Percentiles rank a stretch among this genome's conserved stretches.
Conservation (phyloP, 1,139 yeast species). For the Trichomonascaceae sp. region DNA sequence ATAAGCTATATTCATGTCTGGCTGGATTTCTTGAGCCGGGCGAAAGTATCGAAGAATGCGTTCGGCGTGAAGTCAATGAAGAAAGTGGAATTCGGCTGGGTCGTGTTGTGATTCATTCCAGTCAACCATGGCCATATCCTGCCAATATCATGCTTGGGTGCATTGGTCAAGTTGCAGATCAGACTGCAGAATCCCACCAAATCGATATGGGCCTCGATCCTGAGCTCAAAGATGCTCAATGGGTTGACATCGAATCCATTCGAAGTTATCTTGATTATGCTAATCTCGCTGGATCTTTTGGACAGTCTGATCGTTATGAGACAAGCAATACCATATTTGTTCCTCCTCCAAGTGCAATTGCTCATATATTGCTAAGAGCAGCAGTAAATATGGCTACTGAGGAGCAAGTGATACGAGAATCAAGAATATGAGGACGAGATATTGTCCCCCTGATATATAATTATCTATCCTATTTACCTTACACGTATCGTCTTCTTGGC, state of each 20-base stretch:
- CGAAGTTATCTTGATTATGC: conserved; percentile 41
- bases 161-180: conserved; percentile 60
- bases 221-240: conserved; percentile 75
- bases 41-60: conserved; percentile 84
- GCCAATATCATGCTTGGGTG: conserved; percentile 93
- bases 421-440: not conserved
- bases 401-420: not conserved
- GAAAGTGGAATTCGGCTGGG: conserved; percentile 80
- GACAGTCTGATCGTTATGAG: conserved; percentile 1
- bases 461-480: not conserved
- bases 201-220: conserved; percentile 77
- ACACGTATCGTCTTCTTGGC: not conserved
- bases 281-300: conserved; percentile 17
- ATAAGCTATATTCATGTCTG: conserved; percentile 61
- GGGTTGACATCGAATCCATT: conserved; percentile 63
- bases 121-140: conserved; percentile 98
- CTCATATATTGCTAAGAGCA: conserved; percentile 38
- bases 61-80: conserved; percentile 88
- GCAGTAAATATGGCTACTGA: conserved; percentile 21
- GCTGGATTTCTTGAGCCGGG: conserved; percentile 97
- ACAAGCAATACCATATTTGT: conserved; percentile 30
- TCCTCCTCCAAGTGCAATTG: conserved; percentile 48
- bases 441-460: not conserved
- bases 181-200: conserved; percentile 40
- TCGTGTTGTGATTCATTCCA: conserved; percentile 51